Conservation (phyloP, 1,284 basidiomycete species). For the Termitomyces sp. region DNA sequence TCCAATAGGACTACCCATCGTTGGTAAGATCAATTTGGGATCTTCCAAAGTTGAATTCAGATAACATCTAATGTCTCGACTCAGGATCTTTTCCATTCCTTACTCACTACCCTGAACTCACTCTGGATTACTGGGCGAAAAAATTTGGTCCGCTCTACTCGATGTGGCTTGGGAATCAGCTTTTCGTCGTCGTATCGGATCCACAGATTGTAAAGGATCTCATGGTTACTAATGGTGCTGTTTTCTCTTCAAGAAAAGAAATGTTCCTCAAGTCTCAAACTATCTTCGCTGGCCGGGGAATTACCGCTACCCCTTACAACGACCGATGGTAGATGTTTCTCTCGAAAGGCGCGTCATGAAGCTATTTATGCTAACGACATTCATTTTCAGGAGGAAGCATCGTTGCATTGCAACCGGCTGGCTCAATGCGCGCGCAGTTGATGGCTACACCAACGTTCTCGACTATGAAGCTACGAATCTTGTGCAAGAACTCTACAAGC, state of each 20-base stretch:
- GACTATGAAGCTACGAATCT: conserved; percentile 35
- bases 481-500: conserved; percentile 30
- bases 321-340: conserved; percentile 30
- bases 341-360: not conserved
- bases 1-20: conserved; percentile 25
- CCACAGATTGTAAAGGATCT: conserved; percentile 37
- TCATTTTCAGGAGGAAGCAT: conserved; percentile 32
- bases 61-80: not conserved
- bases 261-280: conserved; percentile 41
- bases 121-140: conserved; percentile 34
- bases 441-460: conserved; percentile 30
- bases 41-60: conserved; percentile 2
- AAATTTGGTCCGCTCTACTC: conserved; percentile 36
- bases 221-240: conserved; percentile 38
- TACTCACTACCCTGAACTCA: conserved; percentile 33
- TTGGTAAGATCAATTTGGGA: conserved; percentile 17
- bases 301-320: conserved; percentile 39
- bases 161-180: conserved; percentile 39
- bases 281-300: conserved; percentile 35
- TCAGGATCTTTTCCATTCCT: conserved; percentile 34
- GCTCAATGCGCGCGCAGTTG: conserved; percentile 30
- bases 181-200: conserved; percentile 39
- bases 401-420: conserved; percentile 32
- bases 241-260: conserved; percentile 37
- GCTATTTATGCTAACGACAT: not conserved